phyloP scores from a whole-genome alignment of 164 flowering plant genomes.

The Macadamia integrifolia region DNA sequence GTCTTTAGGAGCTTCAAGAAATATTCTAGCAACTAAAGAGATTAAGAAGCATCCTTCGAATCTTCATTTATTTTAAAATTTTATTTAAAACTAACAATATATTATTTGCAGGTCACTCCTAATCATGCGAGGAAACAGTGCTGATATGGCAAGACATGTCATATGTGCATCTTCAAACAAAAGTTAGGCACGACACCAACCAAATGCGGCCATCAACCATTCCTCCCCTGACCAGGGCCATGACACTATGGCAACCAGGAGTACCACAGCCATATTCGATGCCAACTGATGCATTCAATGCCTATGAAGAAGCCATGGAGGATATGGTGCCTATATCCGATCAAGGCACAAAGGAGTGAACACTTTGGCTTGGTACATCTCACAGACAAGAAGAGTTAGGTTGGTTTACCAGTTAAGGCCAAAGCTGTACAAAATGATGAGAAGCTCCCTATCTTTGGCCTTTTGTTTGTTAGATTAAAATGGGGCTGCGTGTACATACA shows the following conservation, averaged over 20 bases:
- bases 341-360: conserved; percentile 18
- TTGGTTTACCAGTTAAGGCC: background rate
- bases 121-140: conserved; percentile 89
- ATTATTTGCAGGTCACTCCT: conserved; percentile 61
- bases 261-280: conserved; percentile 29
- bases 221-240: conserved; percentile 37
- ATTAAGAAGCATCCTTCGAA: too few species aligned
- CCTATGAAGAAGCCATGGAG: conserved; percentile 36
- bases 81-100: too few species aligned
- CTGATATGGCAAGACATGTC: conserved; percentile 78
- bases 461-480: background rate
- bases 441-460: background rate
- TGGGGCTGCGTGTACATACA: background rate
- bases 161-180: conserved; percentile 69
- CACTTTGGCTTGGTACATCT: background rate
- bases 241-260: conserved; percentile 67
- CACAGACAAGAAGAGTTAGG: background rate
- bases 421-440: conserved; percentile 2
- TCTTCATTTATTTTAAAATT: too few species aligned
- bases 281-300: conserved; percentile 30
- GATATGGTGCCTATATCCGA: conserved; percentile 34
- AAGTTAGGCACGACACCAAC: conserved; percentile 44
- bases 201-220: conserved; percentile 28
- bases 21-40: too few species aligned
- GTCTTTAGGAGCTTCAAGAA: too few species aligned